Evolutionary conservation across 2,329 filamentous ascomycete genomes (phyloP).

Genomic region (Blastomyces percursus): DNA sequence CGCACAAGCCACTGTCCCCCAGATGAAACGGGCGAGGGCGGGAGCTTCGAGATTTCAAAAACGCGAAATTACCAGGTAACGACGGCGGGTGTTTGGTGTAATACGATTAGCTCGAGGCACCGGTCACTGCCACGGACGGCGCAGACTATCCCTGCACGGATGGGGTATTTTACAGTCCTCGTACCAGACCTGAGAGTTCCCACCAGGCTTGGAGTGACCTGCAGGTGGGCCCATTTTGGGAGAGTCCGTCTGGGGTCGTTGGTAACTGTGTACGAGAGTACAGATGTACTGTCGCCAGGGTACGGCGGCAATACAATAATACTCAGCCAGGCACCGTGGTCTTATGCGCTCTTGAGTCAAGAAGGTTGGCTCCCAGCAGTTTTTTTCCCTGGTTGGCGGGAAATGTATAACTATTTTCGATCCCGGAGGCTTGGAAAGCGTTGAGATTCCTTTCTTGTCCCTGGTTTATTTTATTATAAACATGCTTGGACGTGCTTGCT

Average conservation of each 20-base stretch:
- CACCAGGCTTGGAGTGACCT: no score
- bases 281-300: neutral
- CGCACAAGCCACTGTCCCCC: no score
- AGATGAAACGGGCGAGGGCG: no score
- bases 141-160: neutral
- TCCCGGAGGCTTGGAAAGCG: neutral
- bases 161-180: neutral
- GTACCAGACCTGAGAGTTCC: neutral
- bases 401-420: slow-evolving; percentile 1
- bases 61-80: slow-evolving; percentile 3
- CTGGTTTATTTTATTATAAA: neutral
- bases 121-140: neutral
- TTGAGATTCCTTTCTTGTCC: neutral
- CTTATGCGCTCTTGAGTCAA: neutral
- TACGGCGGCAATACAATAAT: neutral
- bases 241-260: no score
- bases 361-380: neutral
- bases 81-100: neutral
- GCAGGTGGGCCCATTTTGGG: neutral
- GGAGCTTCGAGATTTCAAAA: neutral
- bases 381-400: neutral
- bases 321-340: neutral
- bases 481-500: neutral
- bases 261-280: no score
- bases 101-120: neutral